Base-by-base conservation (phyloP, 225 moss, liverwort and hornwort genomes). In the Anthoceros angustus region DNA sequence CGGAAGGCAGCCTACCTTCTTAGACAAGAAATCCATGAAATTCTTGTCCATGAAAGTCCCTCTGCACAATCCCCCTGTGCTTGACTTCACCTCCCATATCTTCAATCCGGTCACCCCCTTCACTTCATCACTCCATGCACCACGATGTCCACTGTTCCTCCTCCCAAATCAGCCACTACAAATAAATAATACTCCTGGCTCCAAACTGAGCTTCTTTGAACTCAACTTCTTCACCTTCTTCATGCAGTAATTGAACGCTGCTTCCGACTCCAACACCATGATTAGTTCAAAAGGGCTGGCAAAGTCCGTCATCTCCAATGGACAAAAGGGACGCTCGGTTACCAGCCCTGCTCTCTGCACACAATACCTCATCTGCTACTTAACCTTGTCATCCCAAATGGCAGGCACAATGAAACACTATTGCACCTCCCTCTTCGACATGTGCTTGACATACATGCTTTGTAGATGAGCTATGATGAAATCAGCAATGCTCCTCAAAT, bases 211-310 rank as follows among this genome's bases (percentile, higher is more conserved):
- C 65, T 66, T 38, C 65, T 66, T 42, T 9, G 9, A 41, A n/a
- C n/a, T n/a, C n/a, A n/a, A n/a, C n/a, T n/a, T n/a, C n/a, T n/a
- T n/a, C n/a, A n/a, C n/a, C 21, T 18, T 48, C 25, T 10, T 8
- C 1, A n/a, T 9, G 48, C 68, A 68, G 46, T 68, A 50, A 25
- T 66, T 23, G 0, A 77, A 78, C 0, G 78, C 80, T 0, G 77
- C 68, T 11, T 68, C 68, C 32, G 49, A 25, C 39, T 68, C 68
- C 11, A 68, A 16, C 12, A 55, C 50, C 25, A 60, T 48, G 23
- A 46, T 0, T 3, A 68, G 49, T 9, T 0, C 46, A 25, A 48
- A 48, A 10, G 68, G 68, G 50, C 68, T 68, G 23, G 43, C 48
- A 21, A 4, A 5, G 2, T 20, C 10, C 26, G 4, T 43, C 18